Evolutionary conservation across 805 yeast species (phyloP).

Genomic region (Zygoascus flipseniorum): DNA sequence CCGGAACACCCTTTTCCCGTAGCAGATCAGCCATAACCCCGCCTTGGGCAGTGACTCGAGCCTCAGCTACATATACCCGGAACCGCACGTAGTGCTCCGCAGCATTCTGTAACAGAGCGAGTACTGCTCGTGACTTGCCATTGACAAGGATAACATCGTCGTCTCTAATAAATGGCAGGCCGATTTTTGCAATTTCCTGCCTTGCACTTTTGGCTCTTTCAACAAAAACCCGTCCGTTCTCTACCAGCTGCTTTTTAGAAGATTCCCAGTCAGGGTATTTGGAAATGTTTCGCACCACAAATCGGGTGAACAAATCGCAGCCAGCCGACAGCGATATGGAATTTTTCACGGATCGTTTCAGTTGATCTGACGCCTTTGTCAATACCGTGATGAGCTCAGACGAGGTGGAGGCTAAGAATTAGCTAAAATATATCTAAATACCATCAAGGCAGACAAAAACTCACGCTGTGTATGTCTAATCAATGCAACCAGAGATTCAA

Average conservation of each 20-base stretch:
- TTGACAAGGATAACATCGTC: conserved; percentile 87
- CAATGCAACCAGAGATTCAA: conserved; percentile 84
- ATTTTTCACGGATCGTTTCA: conserved; percentile 76
- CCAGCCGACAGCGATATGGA: conserved; percentile 94
- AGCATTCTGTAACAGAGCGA: conserved; percentile 66
- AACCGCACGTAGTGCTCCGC: conserved; percentile 72
- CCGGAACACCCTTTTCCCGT: conserved; percentile 71
- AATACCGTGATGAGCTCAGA: conserved; percentile 82
- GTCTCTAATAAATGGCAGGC: conserved; percentile 82
- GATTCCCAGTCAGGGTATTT: conserved; percentile 90
- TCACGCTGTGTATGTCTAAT: conserved; percentile 63
- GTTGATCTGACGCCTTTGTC: conserved; percentile 62
- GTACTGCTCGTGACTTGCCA: conserved; percentile 86
- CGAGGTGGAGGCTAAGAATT: conserved; percentile 58
- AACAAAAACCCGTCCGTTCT: conserved; percentile 86
- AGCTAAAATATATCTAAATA: background rate
- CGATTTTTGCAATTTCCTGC: conserved; percentile 77
- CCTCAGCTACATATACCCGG: conserved; percentile 86
- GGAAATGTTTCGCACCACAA: conserved; percentile 81
- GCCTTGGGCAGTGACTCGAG: conserved; percentile 78
- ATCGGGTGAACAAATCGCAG: conserved; percentile 91
- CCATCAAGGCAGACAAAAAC: conserved; percentile 4
- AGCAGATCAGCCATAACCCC: conserved; percentile 60
- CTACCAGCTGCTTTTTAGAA: conserved; percentile 78
- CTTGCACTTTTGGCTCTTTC: conserved; percentile 88